A percentile compares a stretch with the other conserved stretches of the same genome.
These are phyloP conservation scores for Chimonanthus praecox DNA, from an alignment of 164 flowering plant species.

Conservation along the genomic window DNA sequence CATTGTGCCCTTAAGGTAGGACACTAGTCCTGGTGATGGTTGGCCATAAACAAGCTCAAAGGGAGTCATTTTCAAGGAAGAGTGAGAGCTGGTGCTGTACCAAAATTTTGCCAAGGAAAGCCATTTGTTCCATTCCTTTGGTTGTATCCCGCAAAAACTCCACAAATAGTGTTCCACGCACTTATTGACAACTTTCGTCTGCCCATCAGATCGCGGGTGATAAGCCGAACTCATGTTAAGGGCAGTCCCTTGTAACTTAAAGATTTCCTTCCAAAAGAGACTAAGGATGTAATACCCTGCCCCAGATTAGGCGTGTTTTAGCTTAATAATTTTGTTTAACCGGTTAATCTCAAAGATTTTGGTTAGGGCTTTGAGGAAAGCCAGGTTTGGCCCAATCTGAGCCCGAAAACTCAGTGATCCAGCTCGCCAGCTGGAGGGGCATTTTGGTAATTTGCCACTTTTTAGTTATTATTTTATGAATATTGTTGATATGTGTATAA, in stretches of 20 bases:
- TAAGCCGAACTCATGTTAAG: not conserved
- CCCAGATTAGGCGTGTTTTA: no score
- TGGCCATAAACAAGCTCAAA: constrained; percentile 4
- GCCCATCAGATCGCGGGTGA: constrained; percentile 4
- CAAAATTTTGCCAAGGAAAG: constrained; percentile 6
- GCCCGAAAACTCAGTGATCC: no score
- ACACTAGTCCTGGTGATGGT: constrained; percentile 2
- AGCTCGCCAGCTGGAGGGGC: no score
- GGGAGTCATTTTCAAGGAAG: constrained; percentile 8
- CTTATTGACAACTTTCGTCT: constrained; percentile 7
- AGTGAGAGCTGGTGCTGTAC: constrained; percentile 3
- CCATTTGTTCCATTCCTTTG: constrained; percentile 7
- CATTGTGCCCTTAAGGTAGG: constrained; percentile 4
- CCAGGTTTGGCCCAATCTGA: no score
- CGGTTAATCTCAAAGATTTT: no score
- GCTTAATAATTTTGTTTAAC: no score
- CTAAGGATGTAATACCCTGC: no score
- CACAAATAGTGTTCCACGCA: not conserved
- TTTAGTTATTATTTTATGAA: no score
- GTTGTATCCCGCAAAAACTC: constrained; percentile 8
- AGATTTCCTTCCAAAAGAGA: not conserved
- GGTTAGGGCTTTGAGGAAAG: no score
- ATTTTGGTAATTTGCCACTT: no score
- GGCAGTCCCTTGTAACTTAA: not conserved
- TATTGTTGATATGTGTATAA: no score